These are phyloP conservation scores for Pseudopediastrum boryanum DNA, from an alignment of 139 green algal species.

Conservation along the genomic window DNA sequence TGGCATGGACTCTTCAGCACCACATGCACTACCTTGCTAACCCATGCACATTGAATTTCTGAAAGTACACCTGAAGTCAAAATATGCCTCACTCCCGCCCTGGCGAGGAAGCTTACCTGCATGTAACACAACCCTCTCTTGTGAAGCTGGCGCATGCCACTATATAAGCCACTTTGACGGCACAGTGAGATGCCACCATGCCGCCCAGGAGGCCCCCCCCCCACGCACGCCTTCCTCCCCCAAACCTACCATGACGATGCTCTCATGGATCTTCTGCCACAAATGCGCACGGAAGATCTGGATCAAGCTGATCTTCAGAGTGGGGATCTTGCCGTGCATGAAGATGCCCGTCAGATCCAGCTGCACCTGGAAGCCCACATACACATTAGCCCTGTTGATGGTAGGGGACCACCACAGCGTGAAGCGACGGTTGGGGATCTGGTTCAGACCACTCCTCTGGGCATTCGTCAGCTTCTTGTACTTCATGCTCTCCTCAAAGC, in stretches of 20 bases:
- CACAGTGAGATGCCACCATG: no score
- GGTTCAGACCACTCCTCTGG: slow-evolving; percentile 96
- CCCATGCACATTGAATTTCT: no score
- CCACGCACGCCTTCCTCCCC: no score
- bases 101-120: no score
- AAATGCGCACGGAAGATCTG: slow-evolving; percentile 99
- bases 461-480: slow-evolving; percentile 99
- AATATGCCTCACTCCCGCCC: no score
- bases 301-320: slow-evolving; percentile 99
- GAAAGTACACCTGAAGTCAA: no score
- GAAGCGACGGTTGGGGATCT: slow-evolving; percentile 99
- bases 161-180: no score
- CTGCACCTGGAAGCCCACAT: slow-evolving; percentile 99
- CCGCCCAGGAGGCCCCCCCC: no score
- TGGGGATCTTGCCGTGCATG: slow-evolving; percentile 98
- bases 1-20: no score
- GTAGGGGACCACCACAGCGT: slow-evolving; percentile 99
- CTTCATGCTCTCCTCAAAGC: slow-evolving; percentile 97
- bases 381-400: slow-evolving; percentile 99
- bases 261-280: slow-evolving; percentile 99
- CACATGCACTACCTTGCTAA: no score
- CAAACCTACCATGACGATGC: slow-evolving; percentile 85
- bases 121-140: no score
- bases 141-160: no score
- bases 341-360: slow-evolving; percentile 99